Conservation (phyloP, 1,284 basidiomycete species). For the Chiua sp. region DNA sequence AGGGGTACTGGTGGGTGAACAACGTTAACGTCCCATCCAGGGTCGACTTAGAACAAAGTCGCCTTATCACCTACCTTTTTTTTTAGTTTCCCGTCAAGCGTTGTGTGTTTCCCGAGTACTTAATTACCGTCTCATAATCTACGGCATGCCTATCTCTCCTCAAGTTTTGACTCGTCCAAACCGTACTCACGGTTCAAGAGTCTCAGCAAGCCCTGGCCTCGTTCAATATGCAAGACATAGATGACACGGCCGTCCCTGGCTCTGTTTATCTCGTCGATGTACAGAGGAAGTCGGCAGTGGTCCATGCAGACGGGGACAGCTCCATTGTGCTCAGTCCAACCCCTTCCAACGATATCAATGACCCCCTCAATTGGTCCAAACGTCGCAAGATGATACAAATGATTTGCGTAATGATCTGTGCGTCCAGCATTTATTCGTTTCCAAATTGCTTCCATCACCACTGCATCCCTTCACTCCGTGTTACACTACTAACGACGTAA, state of each 20-base stretch:
- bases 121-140: background rate
- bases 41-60: background rate
- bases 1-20: too few relatives aligned
- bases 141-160: background rate
- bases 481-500: background rate
- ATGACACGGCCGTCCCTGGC: slow-evolving; percentile 16
- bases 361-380: slow-evolving; percentile 20
- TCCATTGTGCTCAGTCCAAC: slow-evolving; percentile 23
- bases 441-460: background rate
- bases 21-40: too few relatives aligned
- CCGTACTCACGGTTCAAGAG: background rate
- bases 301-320: slow-evolving; percentile 12
- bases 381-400: slow-evolving; percentile 18
- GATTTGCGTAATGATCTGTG: slow-evolving; percentile 21
- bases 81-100: background rate
- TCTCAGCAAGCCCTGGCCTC: background rate
- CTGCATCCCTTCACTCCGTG: background rate
- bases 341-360: slow-evolving; percentile 21
- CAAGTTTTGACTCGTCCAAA: background rate
- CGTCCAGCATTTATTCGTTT: background rate
- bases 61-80: background rate
- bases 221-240: slow-evolving; percentile 13
- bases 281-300: slow-evolving; percentile 13
- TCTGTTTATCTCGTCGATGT: slow-evolving; percentile 24
- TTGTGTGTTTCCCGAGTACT: background rate